Percentiles rank a stretch among this genome's conserved stretches.
These are phyloP conservation scores for Phoma sp. DNA, from an alignment of 2,329 filamentous ascomycete species.

Conservation along the genomic window DNA sequence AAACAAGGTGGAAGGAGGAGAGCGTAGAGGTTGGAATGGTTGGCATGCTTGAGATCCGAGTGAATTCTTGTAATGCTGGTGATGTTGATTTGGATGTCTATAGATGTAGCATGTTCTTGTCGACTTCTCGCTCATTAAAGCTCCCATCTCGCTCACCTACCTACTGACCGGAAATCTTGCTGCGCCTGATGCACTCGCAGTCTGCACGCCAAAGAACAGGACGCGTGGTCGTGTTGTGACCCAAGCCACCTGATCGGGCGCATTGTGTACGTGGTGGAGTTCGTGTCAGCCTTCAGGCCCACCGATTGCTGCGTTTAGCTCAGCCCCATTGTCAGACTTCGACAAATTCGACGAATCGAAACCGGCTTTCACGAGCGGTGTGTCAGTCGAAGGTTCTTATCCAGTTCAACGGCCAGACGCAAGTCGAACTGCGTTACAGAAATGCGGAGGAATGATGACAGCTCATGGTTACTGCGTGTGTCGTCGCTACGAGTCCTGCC, in stretches of 20 bases:
- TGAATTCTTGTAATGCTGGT: not conserved
- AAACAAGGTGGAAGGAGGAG: not conserved
- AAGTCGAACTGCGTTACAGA: too few relatives aligned
- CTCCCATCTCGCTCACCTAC: not conserved
- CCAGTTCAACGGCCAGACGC: too few relatives aligned
- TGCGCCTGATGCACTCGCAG: not conserved
- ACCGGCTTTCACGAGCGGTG: too few relatives aligned
- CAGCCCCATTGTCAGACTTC: not conserved
- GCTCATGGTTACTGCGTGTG: too few relatives aligned
- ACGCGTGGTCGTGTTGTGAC: not conserved
- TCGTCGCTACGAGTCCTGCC: too few relatives aligned
- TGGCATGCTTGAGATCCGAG: not conserved
- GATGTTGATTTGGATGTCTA: not conserved
- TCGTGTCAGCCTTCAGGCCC: constrained; percentile 1
- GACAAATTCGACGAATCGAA: too few relatives aligned
- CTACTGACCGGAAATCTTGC: not conserved
- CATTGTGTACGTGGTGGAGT: not conserved
- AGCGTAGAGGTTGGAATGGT: not conserved
- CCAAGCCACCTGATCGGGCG: not conserved
- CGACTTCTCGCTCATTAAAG: not conserved
- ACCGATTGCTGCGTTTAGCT: not conserved
- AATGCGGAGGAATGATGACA: too few relatives aligned
- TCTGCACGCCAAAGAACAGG: not conserved
- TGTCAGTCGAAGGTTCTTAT: too few relatives aligned
- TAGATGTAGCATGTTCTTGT: not conserved